Evolutionary conservation across 2,329 filamentous ascomycete species (phyloP).

Genomic region (Xylariaceae sp.): DNA sequence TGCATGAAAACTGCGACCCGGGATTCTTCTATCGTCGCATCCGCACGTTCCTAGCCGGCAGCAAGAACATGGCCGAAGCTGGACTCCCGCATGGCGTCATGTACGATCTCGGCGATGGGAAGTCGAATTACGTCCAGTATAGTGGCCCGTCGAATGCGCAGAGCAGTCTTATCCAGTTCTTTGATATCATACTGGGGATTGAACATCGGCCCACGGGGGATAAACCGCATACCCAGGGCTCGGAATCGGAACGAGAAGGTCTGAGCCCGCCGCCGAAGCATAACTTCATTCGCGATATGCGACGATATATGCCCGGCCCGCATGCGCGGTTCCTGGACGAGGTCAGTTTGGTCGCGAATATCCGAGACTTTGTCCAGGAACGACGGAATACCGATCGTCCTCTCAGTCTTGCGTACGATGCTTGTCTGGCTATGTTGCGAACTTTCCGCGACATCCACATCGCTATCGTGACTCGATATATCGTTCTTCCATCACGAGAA

Average conservation of each 20-base stretch:
- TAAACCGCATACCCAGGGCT: slow-evolving; percentile 41
- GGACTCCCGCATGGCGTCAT: slow-evolving; percentile 81
- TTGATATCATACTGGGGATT: slow-evolving; percentile 84
- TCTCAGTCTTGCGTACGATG: slow-evolving; percentile 79
- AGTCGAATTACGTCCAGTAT: slow-evolving; percentile 70
- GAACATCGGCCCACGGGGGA: slow-evolving; percentile 87
- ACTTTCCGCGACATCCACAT: slow-evolving; percentile 88
- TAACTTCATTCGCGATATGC: slow-evolving; percentile 97
- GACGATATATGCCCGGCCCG: slow-evolving; percentile 89
- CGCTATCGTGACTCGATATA: slow-evolving; percentile 91
- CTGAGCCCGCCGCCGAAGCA: slow-evolving; percentile 49
- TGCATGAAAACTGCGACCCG: slow-evolving; percentile 95
- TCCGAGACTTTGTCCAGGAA: slow-evolving; percentile 71
- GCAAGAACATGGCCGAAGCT: slow-evolving; percentile 95
- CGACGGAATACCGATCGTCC: slow-evolving; percentile 52
- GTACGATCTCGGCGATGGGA: slow-evolving; percentile 73
- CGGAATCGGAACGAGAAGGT: slow-evolving; percentile 42
- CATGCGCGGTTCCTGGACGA: slow-evolving; percentile 86
- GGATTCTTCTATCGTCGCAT: slow-evolving; percentile 94
- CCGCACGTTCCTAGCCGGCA: slow-evolving; percentile 89
- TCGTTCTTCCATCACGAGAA: slow-evolving; percentile 81
- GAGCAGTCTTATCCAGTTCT: slow-evolving; percentile 95
- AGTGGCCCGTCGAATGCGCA: slow-evolving; percentile 95
- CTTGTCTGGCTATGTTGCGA: slow-evolving; percentile 67
- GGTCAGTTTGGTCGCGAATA: slow-evolving; percentile 73